A percentile compares a stretch with the other conserved stretches of the same genome.
Conservation (phyloP, 495 filamentous ascomycete species). For the Bombardia bombarda region DNA sequence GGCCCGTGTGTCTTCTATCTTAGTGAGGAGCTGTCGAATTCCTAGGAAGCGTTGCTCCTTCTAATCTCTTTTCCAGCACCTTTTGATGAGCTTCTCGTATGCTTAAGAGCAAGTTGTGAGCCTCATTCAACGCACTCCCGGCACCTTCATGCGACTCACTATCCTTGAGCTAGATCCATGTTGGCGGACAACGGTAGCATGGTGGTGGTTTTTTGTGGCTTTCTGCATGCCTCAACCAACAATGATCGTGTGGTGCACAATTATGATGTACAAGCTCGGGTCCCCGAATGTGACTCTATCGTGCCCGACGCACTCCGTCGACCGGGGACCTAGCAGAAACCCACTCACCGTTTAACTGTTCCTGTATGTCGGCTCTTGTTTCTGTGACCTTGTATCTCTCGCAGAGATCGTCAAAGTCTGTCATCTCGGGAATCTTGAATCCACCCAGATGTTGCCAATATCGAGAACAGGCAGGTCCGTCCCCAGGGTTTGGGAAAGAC, state of each 20-base stretch:
- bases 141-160: background rate
- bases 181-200: too few relatives aligned
- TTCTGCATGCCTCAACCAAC: background rate
- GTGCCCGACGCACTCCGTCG: constrained; percentile 5
- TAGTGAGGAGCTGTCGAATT: constrained; percentile 1
- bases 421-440: constrained; percentile 6
- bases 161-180: too few relatives aligned
- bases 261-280: constrained; percentile 1
- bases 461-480: background rate
- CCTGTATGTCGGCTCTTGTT: too few relatives aligned
- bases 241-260: background rate
- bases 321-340: too few relatives aligned
- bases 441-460: background rate
- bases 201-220: too few relatives aligned
- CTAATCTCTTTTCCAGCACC: constrained; percentile 13
- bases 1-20: constrained; percentile 8
- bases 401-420: background rate
- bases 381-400: too few relatives aligned
- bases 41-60: constrained; percentile 12
- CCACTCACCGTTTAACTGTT: too few relatives aligned
- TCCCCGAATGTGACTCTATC: constrained; percentile 10
- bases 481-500: background rate
- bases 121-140: too few relatives aligned
- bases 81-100: constrained; percentile 22
- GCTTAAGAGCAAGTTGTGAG: too few relatives aligned